These are phyloP conservation scores for Botryotinia narcissicola DNA, from an alignment of 2,329 filamentous ascomycete species.

Conservation along the genomic window DNA sequence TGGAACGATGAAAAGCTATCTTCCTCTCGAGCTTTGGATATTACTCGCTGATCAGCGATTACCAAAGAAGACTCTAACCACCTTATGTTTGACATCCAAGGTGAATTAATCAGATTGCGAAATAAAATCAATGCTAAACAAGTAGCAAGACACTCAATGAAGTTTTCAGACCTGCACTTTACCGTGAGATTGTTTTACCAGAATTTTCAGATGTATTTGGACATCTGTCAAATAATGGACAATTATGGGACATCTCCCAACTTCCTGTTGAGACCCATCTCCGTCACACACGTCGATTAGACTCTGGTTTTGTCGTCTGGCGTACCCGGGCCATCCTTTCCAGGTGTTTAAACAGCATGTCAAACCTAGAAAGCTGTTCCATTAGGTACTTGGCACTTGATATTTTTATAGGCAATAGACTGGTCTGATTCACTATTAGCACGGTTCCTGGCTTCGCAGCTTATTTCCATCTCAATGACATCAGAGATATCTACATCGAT, in stretches of 20 bases:
- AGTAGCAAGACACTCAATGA: conserved; percentile 12
- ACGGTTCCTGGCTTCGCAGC: neutral
- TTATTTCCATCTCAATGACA: neutral
- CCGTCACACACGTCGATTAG: neutral
- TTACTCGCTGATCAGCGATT: neutral
- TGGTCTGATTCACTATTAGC: neutral
- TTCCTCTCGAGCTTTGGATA: neutral
- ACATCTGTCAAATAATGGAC: neutral
- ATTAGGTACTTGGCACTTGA: neutral
- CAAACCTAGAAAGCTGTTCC: neutral
- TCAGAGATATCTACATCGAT: neutral
- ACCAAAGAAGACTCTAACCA: neutral
- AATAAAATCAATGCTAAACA: neutral
- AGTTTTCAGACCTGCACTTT: conserved; percentile 2
- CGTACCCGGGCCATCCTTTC: neutral
- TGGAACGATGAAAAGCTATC: neutral
- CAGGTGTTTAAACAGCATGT: neutral
- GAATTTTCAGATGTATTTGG: neutral
- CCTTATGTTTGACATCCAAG: conserved; percentile 5
- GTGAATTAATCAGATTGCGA: neutral
- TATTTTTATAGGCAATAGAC: neutral
- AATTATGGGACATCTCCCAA: neutral
- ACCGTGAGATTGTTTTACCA: conserved; percentile 9
- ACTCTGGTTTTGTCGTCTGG: neutral
- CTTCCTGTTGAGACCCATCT: conserved; percentile 7